phyloP scores from a whole-genome alignment of 441 rosid genomes.

The Mallotus repandus region DNA sequence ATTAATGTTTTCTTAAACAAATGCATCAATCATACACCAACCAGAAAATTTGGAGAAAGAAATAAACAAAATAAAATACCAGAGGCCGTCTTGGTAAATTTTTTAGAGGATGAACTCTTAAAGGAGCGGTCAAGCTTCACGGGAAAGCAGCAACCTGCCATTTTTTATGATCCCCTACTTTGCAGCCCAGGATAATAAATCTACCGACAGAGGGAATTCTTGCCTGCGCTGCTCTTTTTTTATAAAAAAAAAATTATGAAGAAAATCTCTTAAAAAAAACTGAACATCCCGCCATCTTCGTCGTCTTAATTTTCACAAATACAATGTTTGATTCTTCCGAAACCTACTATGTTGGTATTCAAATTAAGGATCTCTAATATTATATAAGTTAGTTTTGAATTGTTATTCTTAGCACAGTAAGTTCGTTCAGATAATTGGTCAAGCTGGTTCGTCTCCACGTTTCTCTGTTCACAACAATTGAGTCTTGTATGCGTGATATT shows the following conservation, averaged over 20 bases:
- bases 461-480: too few species aligned
- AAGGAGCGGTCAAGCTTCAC: conserved; percentile 6
- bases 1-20: too few species aligned
- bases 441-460: too few species aligned
- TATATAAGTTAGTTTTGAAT: too few species aligned
- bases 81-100: background rate
- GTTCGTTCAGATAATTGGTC: too few species aligned
- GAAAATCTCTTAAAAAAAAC: background rate
- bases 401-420: too few species aligned
- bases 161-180: background rate
- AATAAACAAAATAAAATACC: background rate
- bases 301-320: background rate
- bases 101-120: background rate
- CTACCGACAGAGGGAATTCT: too few species aligned
- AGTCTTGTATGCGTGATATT: too few species aligned
- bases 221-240: too few species aligned
- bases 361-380: too few species aligned
- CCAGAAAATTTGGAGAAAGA: background rate
- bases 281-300: background rate
- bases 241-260: background rate
- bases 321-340: background rate
- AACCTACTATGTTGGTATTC: background rate
- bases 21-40: background rate
- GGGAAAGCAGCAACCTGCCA: conserved; percentile 8
- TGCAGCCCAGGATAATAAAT: background rate